These are phyloP conservation scores for Stagonosporopsis chrysanthemi DNA, from an alignment of 2,329 filamentous ascomycete species.

Conservation along the genomic window DNA sequence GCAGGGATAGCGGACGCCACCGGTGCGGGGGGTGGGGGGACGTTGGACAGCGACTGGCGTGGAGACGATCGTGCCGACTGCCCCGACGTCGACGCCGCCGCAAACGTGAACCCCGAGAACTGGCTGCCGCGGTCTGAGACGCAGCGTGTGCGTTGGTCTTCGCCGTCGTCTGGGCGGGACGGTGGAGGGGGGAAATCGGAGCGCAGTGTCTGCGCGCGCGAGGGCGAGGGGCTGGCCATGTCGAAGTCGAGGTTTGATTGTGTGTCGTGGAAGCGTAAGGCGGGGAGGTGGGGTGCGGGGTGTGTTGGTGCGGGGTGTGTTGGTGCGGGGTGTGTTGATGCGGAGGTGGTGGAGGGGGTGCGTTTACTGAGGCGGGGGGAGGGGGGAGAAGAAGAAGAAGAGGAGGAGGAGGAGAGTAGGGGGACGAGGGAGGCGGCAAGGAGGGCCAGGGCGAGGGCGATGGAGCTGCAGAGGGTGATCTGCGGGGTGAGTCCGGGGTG, in stretches of 20 bases:
- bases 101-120: conserved; percentile 32
- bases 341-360: not conserved
- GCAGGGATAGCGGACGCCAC: no score
- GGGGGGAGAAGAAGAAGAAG: no score
- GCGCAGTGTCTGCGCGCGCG: conserved; percentile 23
- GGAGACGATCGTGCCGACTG: not conserved
- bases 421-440: not conserved
- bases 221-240: conserved; percentile 27
- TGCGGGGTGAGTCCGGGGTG: not conserved
- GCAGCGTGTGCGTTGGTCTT: conserved; percentile 10
- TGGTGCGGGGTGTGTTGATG: no score
- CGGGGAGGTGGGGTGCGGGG: conserved; percentile 10
- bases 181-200: not conserved
- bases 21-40: no score
- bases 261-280: conserved; percentile 34
- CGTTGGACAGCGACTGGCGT: not conserved
- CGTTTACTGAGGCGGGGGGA: not conserved
- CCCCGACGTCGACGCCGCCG: conserved; percentile 1
- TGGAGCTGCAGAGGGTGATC: conserved; percentile 2
- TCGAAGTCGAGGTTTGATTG: conserved; percentile 39
- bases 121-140: conserved; percentile 32
- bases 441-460: conserved; percentile 1
- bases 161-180: conserved; percentile 3
- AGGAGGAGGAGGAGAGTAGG: not conserved
- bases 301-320: not conserved